These are phyloP conservation scores for Circinella minor DNA, from an alignment of 371 early-diverging fungal species.

Conservation along the genomic window DNA sequence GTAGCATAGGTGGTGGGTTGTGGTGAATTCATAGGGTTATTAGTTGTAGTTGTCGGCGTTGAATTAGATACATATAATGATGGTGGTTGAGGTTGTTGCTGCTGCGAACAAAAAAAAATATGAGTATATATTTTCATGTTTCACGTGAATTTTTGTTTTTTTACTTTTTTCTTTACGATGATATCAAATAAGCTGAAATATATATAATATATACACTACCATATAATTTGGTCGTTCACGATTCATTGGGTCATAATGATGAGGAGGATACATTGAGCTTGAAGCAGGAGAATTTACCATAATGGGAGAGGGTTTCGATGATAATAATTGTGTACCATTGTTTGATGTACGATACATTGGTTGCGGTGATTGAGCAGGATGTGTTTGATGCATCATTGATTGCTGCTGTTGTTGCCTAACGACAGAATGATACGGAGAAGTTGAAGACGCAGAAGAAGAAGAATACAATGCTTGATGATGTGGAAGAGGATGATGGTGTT, in stretches of 20 bases:
- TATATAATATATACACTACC: background rate
- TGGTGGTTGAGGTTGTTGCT: too few relatives aligned
- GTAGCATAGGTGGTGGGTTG: background rate
- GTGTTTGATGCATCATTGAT: background rate
- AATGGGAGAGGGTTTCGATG: background rate
- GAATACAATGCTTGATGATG: background rate
- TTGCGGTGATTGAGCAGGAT: constrained; percentile 3
- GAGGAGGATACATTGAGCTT: background rate
- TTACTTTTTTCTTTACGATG: too few relatives aligned
- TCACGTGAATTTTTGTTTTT: background rate
- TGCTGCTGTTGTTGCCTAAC: background rate
- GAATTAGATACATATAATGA: background rate
- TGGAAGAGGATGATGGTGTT: background rate
- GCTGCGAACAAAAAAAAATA: too few relatives aligned
- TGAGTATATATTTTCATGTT: background rate
- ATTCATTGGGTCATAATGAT: constrained; percentile 6
- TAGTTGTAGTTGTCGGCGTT: background rate
- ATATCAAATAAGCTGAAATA: too few relatives aligned
- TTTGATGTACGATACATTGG: background rate
- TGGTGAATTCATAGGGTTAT: background rate
- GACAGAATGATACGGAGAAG: background rate
- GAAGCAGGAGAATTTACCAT: background rate
- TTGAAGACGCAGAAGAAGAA: background rate
- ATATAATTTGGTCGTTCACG: constrained; percentile 2
- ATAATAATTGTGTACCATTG: too few relatives aligned